Base-by-base conservation (phyloP, 495 filamentous ascomycete species). In the Talaromyces trachyspermus region DNA sequence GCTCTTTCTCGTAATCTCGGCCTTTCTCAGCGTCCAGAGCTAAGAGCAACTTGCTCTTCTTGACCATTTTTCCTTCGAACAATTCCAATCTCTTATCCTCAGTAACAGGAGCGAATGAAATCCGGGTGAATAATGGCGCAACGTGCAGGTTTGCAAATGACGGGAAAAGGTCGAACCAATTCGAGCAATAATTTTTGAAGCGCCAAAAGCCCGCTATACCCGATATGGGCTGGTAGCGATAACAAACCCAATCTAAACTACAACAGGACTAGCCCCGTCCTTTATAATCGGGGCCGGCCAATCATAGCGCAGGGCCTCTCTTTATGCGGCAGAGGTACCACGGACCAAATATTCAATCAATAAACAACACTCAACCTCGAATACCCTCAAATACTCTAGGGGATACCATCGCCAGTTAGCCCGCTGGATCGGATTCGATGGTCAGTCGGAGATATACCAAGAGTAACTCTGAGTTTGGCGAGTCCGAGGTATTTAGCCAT, bases 11-110 rank as follows among this genome's bases (percentile, higher is more conserved):
- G 54, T 84, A 79, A 52, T 89, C 78, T 12, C 77, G 69, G 37
- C 84, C 79, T 59, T 82, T 76, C 52, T 85, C 78, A 45, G 78
- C 75, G 53, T 80, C 79, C 6, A 88, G 72, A 26, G 84, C 83
- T 53, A 76, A 66, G 49, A 80, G 70, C 17, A 86, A 64, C 61
- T 81, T 84, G 60, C 83, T 80, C 60, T 78, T 78, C 53, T 76
- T 81, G 29, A 66, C 73, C 80, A 83, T 83, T 50, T 48, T 64
- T 46, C 27, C 22, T 44, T 33, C 33, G 33, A 37, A 37, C 19
- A 17, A 37, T 12, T 17, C 27, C 27, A 30, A 30, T 12, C 27
- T 30, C 27, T 30, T 12, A n/a, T n/a, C n/a, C n/a, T n/a, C n/a
- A n/a, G n/a, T n/a, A n/a, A n/a, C n/a, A n/a, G n/a, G n/a, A 30